Base-by-base conservation (phyloP, 345 rosid species). In the Brassica nigra region DNA sequence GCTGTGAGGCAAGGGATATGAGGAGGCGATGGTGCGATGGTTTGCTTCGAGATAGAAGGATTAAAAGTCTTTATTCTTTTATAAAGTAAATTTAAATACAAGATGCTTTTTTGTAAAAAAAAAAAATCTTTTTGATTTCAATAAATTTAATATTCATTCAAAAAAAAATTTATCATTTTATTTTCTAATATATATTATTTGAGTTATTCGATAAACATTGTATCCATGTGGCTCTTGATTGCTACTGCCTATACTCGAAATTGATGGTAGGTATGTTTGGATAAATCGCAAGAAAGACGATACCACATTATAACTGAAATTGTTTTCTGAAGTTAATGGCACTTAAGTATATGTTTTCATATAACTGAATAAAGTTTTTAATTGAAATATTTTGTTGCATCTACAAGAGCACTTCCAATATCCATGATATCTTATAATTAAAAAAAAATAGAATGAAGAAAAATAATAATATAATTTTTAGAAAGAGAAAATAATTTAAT, bases 171-270 rank as follows among this genome's bases (percentile, higher is more conserved):
- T 47, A 16, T 71, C 3, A 30, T 0, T 2, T 16, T 39, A 37
- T 61, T 62, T 3, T 27, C 75, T 62, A 47, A 47, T 16, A 33
- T 47, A 62, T 65, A 4, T 14, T 20, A 52, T 58, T 70, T 33
- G 49, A 70, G 27, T 12, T 71, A 18, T 4, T 18, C 8, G 14
- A 36, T 58, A 57, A 36, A 58, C 47, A 36, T 18, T 72, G 57
- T 59, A 59, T 59, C 10, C 39, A 6, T 59, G 37, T 73, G 68
- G 59, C 57, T 72, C 68, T 59, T 59, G 7, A 61, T 61, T 28
- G 44, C 47, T 14, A 61, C 42, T 73, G 58, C 68, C 68, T 23
- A 61, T 71, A 34, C 39, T 49, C 39, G 52, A 57, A 29, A 37
- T 57, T 55, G 44, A 31, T 44, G 15, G 64, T 27, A n/a, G 11